A percentile compares a stretch with the other conserved stretches of the same genome.
phyloP scores from a whole-genome alignment of 2,329 filamentous ascomycete genomes.

The Rachicladosporium sp. region DNA sequence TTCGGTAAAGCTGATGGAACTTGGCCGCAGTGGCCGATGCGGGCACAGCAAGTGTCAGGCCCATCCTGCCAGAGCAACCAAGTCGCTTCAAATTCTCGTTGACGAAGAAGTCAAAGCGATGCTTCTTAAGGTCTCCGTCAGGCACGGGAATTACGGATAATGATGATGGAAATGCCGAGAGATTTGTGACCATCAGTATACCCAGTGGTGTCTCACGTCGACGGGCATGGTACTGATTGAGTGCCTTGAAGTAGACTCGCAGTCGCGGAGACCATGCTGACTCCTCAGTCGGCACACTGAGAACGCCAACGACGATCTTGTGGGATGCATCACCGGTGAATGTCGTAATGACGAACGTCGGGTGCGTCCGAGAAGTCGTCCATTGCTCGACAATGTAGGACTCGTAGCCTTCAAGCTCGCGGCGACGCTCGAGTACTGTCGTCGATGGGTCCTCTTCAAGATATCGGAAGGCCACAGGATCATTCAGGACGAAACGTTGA shows the following conservation, averaged over 20 bases:
- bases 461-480: slow-evolving; percentile 57
- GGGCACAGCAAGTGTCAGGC: slow-evolving; percentile 67
- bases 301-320: slow-evolving; percentile 63
- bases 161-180: slow-evolving; percentile 82
- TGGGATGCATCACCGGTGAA: slow-evolving; percentile 81
- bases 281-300: slow-evolving; percentile 73
- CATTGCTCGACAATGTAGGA: slow-evolving; percentile 94
- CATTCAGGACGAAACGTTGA: slow-evolving; percentile 51
- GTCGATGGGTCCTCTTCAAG: slow-evolving; percentile 76
- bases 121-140: slow-evolving; percentile 68
- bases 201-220: slow-evolving; percentile 72
- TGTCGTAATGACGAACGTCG: slow-evolving; percentile 82
- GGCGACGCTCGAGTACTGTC: slow-evolving; percentile 58
- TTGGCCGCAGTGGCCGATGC: slow-evolving; percentile 75
- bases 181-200: slow-evolving; percentile 83
- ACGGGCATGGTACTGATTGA: slow-evolving; percentile 74
- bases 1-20: slow-evolving; percentile 82
- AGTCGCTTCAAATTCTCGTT: slow-evolving; percentile 89
- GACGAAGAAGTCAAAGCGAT: slow-evolving; percentile 76
- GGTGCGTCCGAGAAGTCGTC: slow-evolving; percentile 83
- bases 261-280: slow-evolving; percentile 66
- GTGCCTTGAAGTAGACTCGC: slow-evolving; percentile 71
- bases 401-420: slow-evolving; percentile 70
- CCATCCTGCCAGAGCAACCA: slow-evolving; percentile 81
- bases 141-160: slow-evolving; percentile 86